Base-by-base conservation (phyloP, 306 rosid genomes). In the Argentina anserina region DNA sequence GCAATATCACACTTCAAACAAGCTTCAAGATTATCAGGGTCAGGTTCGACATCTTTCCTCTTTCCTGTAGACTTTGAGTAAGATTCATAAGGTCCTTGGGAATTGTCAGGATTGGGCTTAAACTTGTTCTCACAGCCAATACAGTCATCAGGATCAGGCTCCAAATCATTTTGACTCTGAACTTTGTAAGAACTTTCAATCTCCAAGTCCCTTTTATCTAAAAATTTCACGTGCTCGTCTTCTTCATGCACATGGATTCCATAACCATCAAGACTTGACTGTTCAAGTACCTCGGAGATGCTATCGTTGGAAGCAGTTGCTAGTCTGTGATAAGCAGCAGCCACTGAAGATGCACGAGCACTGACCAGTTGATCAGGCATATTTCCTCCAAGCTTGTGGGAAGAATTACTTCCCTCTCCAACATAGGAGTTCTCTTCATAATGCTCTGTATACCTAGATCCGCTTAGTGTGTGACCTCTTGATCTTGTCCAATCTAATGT, bases 401-500 rank as follows among this genome's bases (percentile, higher is more conserved):
- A 68, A 61, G 85, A 66, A 72, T 67, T 74, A 62, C 74, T 64
- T 56, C 43, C 65, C 18, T 88, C 90, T 53, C 78, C 78, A 31
- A 61, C 53, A 71, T 78, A 76, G 36, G 55, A 50, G 53, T 79
- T 82, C 21, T 83, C 93, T 11, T 85, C 92, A 67, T 77, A 68
- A 81, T 71, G 67, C 21, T 82, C 86, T 6, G 89, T 74, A 77
- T 70, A 76, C 81, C 77, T 81, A 43, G 83, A 70, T 70, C 92
- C 89, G 63, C 83, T 72, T 78, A 94, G 65, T n/a, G 96, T 91
- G 81, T 85, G 88, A 81, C 98, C 73, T 49, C 84, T 81, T 64
- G 95, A 87, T 87, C 86, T 89, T 20, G 95, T 91, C 98, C 98
- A 94, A 80, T 94, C 98, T 85, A 91, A 89, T 85, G 81, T 81